Evolutionary conservation across 441 rosid species (phyloP), one percentile per base, ranked within the genome.

Genomic region (Omphalea diandra): DNA sequence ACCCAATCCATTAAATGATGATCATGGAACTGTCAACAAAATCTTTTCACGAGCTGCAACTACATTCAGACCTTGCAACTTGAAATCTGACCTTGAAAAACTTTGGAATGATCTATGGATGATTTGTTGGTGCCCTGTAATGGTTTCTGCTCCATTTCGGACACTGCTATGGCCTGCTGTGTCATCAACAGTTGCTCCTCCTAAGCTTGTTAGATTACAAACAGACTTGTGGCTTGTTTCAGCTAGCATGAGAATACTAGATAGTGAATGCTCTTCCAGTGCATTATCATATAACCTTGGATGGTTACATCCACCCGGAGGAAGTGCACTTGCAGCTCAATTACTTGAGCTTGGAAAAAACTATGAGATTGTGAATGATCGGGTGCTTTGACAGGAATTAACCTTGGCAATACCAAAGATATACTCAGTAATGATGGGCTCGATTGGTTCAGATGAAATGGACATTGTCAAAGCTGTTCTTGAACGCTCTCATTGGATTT

Each of bases 401-500:
- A 88, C 98, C 78, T 76, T 95, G 83, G 92, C 89, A 53, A 95
- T 95, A 97, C 99, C 96, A 7, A 89, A 81, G 80, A 81, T 93
- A 83, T 95, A 95, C 81, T 87, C 96, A 65, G 77, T 92, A 75
- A 83, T 95, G 81, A 74, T 77, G 69, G 80, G 84, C 76, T 83
- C 90, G 84, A 81, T 89, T 73, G 87, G 90, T 79, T 83, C 98
- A n/a, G 99, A 92, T 83, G 99, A 95, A 80, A 90, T 93, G 94
- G 99, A 95, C 66, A 90, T 95, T 71, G 89, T 93, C 73, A 90
- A 95, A 83, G 98, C 98, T 81, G 87, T 95, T 79, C 95, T 95
- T 78, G 99, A 95, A 87, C 98, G 97, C 53, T 84, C 98, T 81
- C 93, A 97, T 75, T 95, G 99, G 99, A 88, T 95, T 73, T 95